Percentiles rank a stretch among this genome's conserved stretches.
These are phyloP conservation scores for Dentipellis sp. DNA, from an alignment of 768 basidiomycete genomes.

Conservation along the genomic window DNA sequence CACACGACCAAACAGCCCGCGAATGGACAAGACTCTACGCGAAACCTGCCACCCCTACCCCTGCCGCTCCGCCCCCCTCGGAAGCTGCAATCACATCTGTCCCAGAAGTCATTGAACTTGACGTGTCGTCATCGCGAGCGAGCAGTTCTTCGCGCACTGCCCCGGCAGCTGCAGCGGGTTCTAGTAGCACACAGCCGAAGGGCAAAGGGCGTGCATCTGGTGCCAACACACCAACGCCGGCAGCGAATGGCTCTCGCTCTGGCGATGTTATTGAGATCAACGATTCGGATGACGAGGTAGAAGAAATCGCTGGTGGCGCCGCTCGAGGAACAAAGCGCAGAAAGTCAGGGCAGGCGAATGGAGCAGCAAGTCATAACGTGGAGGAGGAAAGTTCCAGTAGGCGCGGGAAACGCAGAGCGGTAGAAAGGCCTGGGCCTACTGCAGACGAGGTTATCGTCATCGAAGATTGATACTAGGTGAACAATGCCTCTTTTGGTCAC, in stretches of 20 bases:
- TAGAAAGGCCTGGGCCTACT: conserved; percentile 2
- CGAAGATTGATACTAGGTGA: conserved; percentile 7
- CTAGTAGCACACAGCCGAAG: conserved; percentile 3
- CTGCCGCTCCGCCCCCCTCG: background rate
- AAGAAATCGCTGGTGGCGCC: conserved; percentile 1
- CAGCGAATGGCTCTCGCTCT: background rate
- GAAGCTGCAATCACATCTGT: conserved; percentile 3
- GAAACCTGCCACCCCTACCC: conserved; percentile 3
- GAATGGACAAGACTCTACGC: conserved; percentile 29
- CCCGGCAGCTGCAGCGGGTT: background rate
- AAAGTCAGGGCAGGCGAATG: conserved; percentile 2
- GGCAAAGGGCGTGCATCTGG: conserved; percentile 11
- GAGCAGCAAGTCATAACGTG: conserved; percentile 7
- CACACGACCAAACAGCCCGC: conserved; percentile 32
- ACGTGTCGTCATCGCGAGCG: background rate
- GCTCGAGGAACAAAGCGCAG: conserved; percentile 12
- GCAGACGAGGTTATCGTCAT: conserved; percentile 12
- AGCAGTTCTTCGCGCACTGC: background rate
- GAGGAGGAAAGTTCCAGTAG: conserved; percentile 7
- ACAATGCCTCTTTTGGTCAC: background rate
- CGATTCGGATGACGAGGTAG: conserved; percentile 8
- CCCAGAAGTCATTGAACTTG: background rate
- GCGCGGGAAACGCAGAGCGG: conserved; percentile 12
- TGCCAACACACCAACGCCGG: background rate
- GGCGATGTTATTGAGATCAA: conserved; percentile 3